Percentiles rank a stretch among this genome's conserved stretches.
These are phyloP conservation scores for Pezicula rhizophila DNA, from an alignment of 2,329 filamentous ascomycete species.

Conservation along the genomic window DNA sequence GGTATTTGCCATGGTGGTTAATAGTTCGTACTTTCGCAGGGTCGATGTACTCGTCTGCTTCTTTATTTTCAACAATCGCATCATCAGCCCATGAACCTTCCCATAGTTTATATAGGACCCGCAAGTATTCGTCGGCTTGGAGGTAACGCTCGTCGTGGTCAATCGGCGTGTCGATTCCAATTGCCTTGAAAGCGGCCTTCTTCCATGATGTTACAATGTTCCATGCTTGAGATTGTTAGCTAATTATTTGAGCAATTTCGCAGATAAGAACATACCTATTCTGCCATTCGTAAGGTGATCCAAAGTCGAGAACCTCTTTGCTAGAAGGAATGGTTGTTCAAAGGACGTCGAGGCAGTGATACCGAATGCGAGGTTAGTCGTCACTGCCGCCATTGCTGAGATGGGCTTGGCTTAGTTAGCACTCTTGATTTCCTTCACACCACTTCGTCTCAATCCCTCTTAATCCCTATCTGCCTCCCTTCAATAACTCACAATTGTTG, in stretches of 20 bases:
- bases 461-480: not conserved
- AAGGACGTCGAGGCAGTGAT: constrained; percentile 63
- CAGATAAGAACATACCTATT: constrained; percentile 40
- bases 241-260: too few species aligned
- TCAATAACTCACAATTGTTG: constrained; percentile 41
- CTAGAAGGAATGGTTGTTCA: constrained; percentile 62
- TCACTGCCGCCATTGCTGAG: constrained; percentile 62
- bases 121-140: constrained; percentile 57
- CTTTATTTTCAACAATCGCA: constrained; percentile 54
- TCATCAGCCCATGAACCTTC: constrained; percentile 65
- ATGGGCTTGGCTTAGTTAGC: constrained; percentile 38
- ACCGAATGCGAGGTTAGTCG: constrained; percentile 58
- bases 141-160: constrained; percentile 61
- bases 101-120: constrained; percentile 61
- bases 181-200: constrained; percentile 57
- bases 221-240: constrained; percentile 39
- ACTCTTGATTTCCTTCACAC: not conserved
- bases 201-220: constrained; percentile 62
- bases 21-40: constrained; percentile 54
- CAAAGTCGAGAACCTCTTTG: constrained; percentile 57
- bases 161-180: constrained; percentile 50
- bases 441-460: not conserved
- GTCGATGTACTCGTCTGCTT: constrained; percentile 51
- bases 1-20: constrained; percentile 59
- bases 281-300: constrained; percentile 61